A percentile compares a stretch with the other conserved stretches of the same genome.
Conservation (phyloP, 768 basidiomycete genomes). For the Boletus coccyginus region DNA sequence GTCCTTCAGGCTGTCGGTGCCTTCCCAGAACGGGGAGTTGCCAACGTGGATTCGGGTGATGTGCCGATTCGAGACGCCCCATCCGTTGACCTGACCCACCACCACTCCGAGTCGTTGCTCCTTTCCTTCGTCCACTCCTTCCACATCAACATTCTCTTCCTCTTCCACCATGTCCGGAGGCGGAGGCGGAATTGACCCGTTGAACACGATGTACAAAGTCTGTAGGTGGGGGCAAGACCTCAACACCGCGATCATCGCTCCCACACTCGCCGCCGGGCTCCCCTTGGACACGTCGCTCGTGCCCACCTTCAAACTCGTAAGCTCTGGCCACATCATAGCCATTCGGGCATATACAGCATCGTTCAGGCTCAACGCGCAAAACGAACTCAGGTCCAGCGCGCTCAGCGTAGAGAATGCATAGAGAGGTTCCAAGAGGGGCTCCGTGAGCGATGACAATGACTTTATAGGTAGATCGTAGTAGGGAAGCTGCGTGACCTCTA, state of each 20-base stretch:
- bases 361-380: constrained; percentile 6
- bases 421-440: constrained; percentile 1
- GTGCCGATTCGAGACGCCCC: background rate
- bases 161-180: background rate
- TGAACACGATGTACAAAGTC: constrained; percentile 13
- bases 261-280: constrained; percentile 11
- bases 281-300: background rate
- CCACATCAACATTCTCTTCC: no score
- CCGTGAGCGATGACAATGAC: constrained; percentile 3
- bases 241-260: constrained; percentile 14
- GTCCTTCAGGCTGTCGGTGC: background rate
- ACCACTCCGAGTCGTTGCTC: background rate
- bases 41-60: constrained; percentile 15
- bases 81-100: background rate
- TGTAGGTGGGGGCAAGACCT: constrained; percentile 8
- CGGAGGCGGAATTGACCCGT: constrained; percentile 10
- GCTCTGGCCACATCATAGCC: constrained; percentile 8
- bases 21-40: constrained; percentile 8
- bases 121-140: background rate
- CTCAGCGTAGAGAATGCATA: constrained; percentile 5
- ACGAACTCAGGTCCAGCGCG: constrained; percentile 10
- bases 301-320: constrained; percentile 13
- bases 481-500: background rate
- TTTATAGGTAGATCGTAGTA: no score
- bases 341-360: constrained; percentile 8